Evolutionary conservation across 495 filamentous ascomycete genomes (phyloP).

Genomic region (Terfezia boudieri): DNA sequence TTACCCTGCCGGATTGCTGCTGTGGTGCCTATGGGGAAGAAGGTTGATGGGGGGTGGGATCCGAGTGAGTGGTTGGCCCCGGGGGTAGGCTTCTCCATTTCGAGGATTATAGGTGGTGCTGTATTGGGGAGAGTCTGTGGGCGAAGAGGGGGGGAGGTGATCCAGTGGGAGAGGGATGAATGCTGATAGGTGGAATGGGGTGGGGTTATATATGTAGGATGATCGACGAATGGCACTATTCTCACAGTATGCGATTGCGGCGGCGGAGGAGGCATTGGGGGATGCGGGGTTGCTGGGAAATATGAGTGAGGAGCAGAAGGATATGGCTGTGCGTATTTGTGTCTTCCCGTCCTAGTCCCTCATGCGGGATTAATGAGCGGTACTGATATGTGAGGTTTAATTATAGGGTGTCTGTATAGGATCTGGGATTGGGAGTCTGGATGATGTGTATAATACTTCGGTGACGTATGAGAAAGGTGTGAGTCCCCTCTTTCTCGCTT

Average conservation of each 20-base stretch:
- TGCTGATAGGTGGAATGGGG: not conserved
- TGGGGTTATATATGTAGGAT: not conserved
- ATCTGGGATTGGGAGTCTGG: slow-evolving; percentile 88
- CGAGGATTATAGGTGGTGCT: no score
- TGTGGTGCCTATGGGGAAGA: slow-evolving; percentile 42
- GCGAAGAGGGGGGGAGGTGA: no score
- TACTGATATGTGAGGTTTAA: no score
- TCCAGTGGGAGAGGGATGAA: no score
- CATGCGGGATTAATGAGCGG: no score
- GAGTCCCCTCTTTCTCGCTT: slow-evolving; percentile 14
- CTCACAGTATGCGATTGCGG: slow-evolving; percentile 74
- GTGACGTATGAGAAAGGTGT: slow-evolving; percentile 54
- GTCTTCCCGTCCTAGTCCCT: not conserved
- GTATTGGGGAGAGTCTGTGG: no score
- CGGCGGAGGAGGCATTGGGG: slow-evolving; percentile 61
- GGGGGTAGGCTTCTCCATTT: slow-evolving; percentile 17
- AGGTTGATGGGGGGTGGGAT: slow-evolving; percentile 41
- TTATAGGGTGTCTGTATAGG: slow-evolving; percentile 64
- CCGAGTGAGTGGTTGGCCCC: slow-evolving; percentile 52
- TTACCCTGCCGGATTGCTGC: slow-evolving; percentile 72
- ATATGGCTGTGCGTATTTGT: slow-evolving; percentile 35
- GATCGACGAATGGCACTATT: slow-evolving; percentile 45
- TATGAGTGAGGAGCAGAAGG: slow-evolving; percentile 32
- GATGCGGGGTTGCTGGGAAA: slow-evolving; percentile 62
- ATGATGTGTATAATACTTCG: slow-evolving; percentile 67